Base-by-base conservation (phyloP, 768 basidiomycete species). In the Pleurotus platypus region DNA sequence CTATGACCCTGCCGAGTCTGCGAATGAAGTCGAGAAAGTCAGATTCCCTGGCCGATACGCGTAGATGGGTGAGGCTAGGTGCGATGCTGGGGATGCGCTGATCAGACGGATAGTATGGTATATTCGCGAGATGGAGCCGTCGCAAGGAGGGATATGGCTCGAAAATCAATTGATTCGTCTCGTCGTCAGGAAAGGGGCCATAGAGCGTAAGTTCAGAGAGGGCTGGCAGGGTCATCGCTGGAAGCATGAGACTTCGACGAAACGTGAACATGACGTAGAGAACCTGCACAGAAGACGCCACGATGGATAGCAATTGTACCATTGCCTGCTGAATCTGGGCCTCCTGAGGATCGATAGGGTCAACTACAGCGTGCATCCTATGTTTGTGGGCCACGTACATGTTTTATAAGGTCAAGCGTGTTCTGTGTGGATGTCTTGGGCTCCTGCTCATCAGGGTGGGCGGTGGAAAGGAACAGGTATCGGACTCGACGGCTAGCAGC, bases 261-360 rank as follows among this genome's bases (percentile, higher is more conserved):
- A 65, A 40, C n/a, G 65, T 57, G 8, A 67, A 66, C 8, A 66
- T 63, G 16, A 72, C 38, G 55, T 66, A 60, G 20, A 70, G 61
- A 1, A 67, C 57, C 35, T 58, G 40, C 45, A 71, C 49, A 5
- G 68, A 68, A 3, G 66, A 58, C 2, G 66, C 58, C 16, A 66
- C 47, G 39, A 55, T 15, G 15, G 58, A 56, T 24, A 72, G 56
- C 16, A 69, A 64, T 24, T 54, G 39, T 40, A 56, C n/a, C 42
- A 45, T 45, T n/a, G 42, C 42, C n/a, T 45, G n/a, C 11, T 45
- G 20, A 11, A 45, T 45, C 42, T 45, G 42, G 42, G n/a, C 42
- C 42, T 45, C 42, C 42, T 45, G 20, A 35, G 9, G n/a, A 45
- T 45, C 20, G 20, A 45, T 45, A 15, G 42, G 42, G 42, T 45